Conservation (phyloP, 1,284 basidiomycete genomes). For the Sporisorium reilianum region DNA sequence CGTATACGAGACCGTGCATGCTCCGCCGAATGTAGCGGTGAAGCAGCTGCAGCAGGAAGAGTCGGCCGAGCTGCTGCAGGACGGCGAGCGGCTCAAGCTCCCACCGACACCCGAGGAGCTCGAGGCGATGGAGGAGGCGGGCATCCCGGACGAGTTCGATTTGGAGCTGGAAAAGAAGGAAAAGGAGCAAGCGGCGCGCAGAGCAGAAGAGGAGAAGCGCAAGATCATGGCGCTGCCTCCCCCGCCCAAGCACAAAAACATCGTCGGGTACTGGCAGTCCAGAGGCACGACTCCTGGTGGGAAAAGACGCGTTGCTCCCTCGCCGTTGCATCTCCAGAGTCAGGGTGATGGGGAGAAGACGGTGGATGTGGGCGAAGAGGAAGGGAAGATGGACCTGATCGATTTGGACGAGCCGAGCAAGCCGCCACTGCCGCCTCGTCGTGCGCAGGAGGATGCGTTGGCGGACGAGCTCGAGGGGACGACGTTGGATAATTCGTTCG, state of each 20-base stretch:
- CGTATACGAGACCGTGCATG: constrained; percentile 51
- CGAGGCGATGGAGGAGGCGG: constrained; percentile 63
- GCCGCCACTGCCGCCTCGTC: constrained; percentile 18
- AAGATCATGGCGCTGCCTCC: constrained; percentile 53
- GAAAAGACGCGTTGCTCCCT: constrained; percentile 22
- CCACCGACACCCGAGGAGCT: constrained; percentile 67
- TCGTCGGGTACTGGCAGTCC: constrained; percentile 31
- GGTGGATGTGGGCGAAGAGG: not conserved
- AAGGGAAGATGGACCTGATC: constrained; percentile 19
- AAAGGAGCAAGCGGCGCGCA: constrained; percentile 20
- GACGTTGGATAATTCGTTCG: constrained; percentile 1
- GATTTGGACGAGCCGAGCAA: constrained; percentile 19
- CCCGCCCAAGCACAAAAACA: constrained; percentile 50
- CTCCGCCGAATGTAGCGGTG: constrained; percentile 34
- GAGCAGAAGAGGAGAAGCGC: constrained; percentile 36
- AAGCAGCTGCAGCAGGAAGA: constrained; percentile 33
- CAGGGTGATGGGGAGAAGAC: not conserved
- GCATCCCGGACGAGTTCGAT: constrained; percentile 67
- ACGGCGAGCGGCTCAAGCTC: constrained; percentile 62
- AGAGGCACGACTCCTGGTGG: constrained; percentile 17
- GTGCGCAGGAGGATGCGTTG: constrained; percentile 4
- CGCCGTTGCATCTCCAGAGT: constrained; percentile 12
- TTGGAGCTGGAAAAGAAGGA: constrained; percentile 47
- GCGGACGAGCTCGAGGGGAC: constrained; percentile 14
- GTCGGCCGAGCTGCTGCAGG: constrained; percentile 50